Evolutionary conservation across 2,329 filamentous ascomycete species (phyloP).

Genomic region (Ophiognomonia clavigignenti-juglandacearum): DNA sequence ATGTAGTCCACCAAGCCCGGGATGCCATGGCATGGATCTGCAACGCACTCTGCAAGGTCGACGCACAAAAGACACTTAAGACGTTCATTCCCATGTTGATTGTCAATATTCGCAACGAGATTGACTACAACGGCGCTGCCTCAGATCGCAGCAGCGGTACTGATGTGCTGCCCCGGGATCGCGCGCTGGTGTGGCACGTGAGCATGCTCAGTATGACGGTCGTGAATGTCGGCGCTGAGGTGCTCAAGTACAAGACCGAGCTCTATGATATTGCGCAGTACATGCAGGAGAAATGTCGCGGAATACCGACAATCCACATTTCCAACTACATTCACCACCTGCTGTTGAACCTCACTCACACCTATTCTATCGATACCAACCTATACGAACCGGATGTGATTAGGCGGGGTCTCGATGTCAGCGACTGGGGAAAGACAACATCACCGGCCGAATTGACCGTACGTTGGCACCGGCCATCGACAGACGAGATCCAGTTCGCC

Average conservation of each 20-base stretch:
- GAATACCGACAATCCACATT: slow-evolving; percentile 89
- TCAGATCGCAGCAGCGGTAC: slow-evolving; percentile 91
- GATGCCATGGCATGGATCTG: slow-evolving; percentile 99
- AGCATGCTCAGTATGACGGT: slow-evolving; percentile 98
- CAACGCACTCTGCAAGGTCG: slow-evolving; percentile 92
- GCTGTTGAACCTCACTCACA: slow-evolving; percentile 88
- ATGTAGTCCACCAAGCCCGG: slow-evolving; percentile 93
- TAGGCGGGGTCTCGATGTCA: slow-evolving; percentile 64
- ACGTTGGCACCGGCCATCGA: slow-evolving; percentile 76
- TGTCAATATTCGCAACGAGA: slow-evolving; percentile 89
- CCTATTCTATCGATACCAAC: slow-evolving; percentile 85
- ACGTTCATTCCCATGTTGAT: slow-evolving; percentile 87
- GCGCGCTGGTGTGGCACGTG: slow-evolving; percentile 87
- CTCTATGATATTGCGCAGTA: slow-evolving; percentile 87
- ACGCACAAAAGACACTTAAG: slow-evolving; percentile 88
- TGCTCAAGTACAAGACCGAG: slow-evolving; percentile 83
- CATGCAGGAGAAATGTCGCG: slow-evolving; percentile 94
- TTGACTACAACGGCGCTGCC: slow-evolving; percentile 92
- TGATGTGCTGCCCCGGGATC: slow-evolving; percentile 87
- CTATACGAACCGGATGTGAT: slow-evolving; percentile 79
- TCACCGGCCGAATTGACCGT: slow-evolving; percentile 73
- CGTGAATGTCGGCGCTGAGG: slow-evolving; percentile 87
- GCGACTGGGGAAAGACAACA: slow-evolving; percentile 80
- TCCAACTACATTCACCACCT: slow-evolving; percentile 98
- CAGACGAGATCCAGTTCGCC: slow-evolving; percentile 81